Evolutionary conservation across 2,329 filamentous ascomycete genomes (phyloP).

Genomic region (Ophiostoma quercus): DNA sequence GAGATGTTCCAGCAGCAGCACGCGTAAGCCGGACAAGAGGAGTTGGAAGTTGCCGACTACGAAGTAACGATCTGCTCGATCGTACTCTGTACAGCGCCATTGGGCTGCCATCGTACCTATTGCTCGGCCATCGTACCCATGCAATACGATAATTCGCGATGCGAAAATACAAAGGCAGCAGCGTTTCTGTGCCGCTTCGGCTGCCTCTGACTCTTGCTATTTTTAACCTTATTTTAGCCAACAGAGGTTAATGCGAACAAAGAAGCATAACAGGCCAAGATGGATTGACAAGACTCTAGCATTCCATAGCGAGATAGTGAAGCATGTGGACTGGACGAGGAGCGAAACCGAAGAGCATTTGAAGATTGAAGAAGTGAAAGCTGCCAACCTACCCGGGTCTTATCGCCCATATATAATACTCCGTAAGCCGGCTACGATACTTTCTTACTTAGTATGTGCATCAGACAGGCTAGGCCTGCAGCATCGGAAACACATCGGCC

Average conservation of each 20-base stretch:
- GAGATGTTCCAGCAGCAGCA: not conserved
- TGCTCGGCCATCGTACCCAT: no score
- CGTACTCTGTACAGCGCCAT: not conserved
- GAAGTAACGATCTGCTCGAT: not conserved
- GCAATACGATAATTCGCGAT: not conserved
- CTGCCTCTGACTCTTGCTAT: not conserved
- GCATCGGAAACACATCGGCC: not conserved
- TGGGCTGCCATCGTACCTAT: not conserved
- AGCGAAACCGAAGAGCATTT: not conserved
- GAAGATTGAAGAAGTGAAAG: not conserved
- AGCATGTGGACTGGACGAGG: no score
- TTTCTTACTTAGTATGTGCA: not conserved
- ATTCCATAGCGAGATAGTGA: not conserved
- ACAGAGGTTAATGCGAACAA: not conserved
- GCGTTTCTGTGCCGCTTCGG: not conserved
- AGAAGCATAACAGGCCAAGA: not conserved
- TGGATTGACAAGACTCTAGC: not conserved
- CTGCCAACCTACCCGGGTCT: not conserved
- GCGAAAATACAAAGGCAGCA: not conserved
- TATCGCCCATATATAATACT: not conserved
- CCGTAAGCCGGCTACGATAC: no score
- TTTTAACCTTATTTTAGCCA: not conserved
- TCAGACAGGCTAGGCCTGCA: not conserved
- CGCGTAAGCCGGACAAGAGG: not conserved
- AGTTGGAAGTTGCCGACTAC: not conserved